Percentiles rank a stretch among this genome's conserved stretches.
Evolutionary conservation across 306 rosid species (phyloP).

Genomic region (Vigna hirtella): DNA sequence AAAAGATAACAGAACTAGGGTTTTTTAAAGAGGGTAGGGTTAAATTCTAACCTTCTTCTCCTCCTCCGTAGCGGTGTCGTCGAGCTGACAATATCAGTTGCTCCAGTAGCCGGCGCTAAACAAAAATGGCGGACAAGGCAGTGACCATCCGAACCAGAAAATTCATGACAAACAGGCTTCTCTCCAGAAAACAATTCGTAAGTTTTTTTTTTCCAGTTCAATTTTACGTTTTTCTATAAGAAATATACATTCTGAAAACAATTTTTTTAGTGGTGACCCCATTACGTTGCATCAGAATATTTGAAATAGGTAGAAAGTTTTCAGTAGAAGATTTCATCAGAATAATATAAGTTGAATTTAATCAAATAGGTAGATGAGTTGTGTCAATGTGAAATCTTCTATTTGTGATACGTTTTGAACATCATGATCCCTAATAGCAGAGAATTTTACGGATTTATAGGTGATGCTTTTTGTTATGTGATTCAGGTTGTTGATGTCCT

Average conservation of each 20-base stretch:
- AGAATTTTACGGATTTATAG: neutral
- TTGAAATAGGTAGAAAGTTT: neutral
- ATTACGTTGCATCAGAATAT: neutral
- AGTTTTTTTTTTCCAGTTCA: constrained; percentile 33
- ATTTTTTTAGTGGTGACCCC: neutral
- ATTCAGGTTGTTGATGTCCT: constrained; percentile 78
- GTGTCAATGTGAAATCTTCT: neutral
- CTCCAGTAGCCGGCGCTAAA: constrained; percentile 11
- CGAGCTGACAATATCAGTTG: neutral
- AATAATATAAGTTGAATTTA: neutral
- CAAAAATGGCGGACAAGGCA: constrained; percentile 85
- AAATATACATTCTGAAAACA: neutral
- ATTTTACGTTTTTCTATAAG: too few relatives aligned
- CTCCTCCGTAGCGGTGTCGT: neutral
- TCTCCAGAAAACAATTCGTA: constrained; percentile 88
- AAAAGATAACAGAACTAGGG: neutral
- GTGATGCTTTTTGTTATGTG: neutral
- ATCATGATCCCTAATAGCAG: neutral
- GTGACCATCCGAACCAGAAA: constrained; percentile 86
- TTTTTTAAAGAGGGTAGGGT: constrained; percentile 9
- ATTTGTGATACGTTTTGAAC: neutral
- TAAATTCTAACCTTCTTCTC: neutral
- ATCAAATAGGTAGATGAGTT: neutral
- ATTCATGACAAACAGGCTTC: constrained; percentile 88
- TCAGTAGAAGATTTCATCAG: neutral